These are phyloP conservation scores for Euphorbia celastroides DNA, from an alignment of 441 rosid genomes.

Conservation along the genomic window DNA sequence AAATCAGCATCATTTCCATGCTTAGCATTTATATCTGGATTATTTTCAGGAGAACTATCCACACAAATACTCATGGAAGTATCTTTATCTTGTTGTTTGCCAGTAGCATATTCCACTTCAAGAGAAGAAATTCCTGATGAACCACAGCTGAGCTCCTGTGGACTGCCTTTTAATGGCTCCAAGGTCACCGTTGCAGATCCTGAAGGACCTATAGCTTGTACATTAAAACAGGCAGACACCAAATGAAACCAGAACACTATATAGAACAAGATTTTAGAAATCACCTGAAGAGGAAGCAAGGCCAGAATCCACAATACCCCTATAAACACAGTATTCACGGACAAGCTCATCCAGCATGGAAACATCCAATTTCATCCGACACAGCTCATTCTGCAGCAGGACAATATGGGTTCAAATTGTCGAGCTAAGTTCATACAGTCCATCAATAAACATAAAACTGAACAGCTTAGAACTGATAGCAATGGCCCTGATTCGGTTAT, in stretches of 20 bases:
- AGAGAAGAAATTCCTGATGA: slow-evolving; percentile 43
- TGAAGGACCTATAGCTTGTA: slow-evolving; percentile 6
- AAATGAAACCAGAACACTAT: slow-evolving; percentile 11
- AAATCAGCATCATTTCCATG: slow-evolving; percentile 49
- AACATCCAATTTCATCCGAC: slow-evolving; percentile 73
- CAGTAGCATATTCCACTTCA: slow-evolving; percentile 41
- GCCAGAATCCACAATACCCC: slow-evolving; percentile 80
- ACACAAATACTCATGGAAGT: slow-evolving; percentile 32
- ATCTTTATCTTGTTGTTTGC: slow-evolving; percentile 55
- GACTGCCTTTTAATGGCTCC: slow-evolving; percentile 35
- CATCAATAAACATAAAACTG: background rate
- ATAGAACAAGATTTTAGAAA: slow-evolving; percentile 5
- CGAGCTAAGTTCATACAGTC: slow-evolving; percentile 10
- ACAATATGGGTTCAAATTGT: slow-evolving; percentile 1
- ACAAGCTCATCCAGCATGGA: slow-evolving; percentile 77
- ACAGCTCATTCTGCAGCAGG: slow-evolving; percentile 80
- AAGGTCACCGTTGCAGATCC: slow-evolving; percentile 36
- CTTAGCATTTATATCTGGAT: slow-evolving; percentile 33
- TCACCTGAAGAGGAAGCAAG: slow-evolving; percentile 37
- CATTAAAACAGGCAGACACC: slow-evolving; percentile 17
- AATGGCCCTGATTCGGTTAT: no score
- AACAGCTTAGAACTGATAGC: background rate
- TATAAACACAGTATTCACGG: slow-evolving; percentile 79
- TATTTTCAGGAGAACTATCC: slow-evolving; percentile 39
- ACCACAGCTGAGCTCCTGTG: slow-evolving; percentile 34